A percentile compares a stretch with the other conserved stretches of the same genome.
Conservation (phyloP, 2,329 filamentous ascomycete species). For the Thermochaetoides dissita region DNA sequence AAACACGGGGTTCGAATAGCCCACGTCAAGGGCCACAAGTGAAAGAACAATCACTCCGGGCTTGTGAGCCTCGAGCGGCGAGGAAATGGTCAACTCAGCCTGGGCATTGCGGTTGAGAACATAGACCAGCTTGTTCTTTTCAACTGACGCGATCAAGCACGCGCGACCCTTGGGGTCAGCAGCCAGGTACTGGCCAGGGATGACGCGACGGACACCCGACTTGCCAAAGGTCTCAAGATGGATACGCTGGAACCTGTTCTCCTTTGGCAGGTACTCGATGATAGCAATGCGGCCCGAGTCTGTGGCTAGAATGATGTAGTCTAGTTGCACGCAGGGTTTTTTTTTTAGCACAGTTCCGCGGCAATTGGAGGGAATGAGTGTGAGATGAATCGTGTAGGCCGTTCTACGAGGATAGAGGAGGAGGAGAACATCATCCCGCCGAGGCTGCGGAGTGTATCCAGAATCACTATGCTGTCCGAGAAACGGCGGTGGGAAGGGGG, state of each 20-base stretch:
- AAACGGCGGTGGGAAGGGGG: constrained; percentile 15
- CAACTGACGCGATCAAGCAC: constrained; percentile 81
- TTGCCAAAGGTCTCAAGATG: constrained; percentile 98
- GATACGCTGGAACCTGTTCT: constrained; percentile 76
- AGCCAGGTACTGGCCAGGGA: constrained; percentile 91
- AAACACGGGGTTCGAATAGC: constrained; percentile 94
- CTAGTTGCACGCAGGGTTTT: constrained; percentile 33
- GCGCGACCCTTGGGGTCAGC: constrained; percentile 92
- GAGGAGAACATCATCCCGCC: constrained; percentile 6
- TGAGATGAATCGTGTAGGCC: too few relatives aligned
- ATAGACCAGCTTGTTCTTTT: constrained; percentile 99
- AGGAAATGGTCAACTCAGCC: constrained; percentile 91
- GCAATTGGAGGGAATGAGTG: too few relatives aligned
- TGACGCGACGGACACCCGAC: constrained; percentile 81
- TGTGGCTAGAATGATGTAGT: constrained; percentile 89
- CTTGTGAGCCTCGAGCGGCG: constrained; percentile 90
- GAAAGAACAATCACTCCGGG: constrained; percentile 81
- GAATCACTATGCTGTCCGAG: constrained; percentile 57
- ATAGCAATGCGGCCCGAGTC: constrained; percentile 93
- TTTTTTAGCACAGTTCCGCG: constrained; percentile 16
- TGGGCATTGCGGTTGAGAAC: constrained; percentile 92
- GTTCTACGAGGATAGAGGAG: constrained; percentile 4
- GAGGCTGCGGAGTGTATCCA: constrained; percentile 26
- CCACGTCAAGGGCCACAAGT: constrained; percentile 79
- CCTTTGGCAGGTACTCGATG: constrained; percentile 74